Conservation (phyloP, 305 asterid genomes). For the Fraxinus ornus region DNA sequence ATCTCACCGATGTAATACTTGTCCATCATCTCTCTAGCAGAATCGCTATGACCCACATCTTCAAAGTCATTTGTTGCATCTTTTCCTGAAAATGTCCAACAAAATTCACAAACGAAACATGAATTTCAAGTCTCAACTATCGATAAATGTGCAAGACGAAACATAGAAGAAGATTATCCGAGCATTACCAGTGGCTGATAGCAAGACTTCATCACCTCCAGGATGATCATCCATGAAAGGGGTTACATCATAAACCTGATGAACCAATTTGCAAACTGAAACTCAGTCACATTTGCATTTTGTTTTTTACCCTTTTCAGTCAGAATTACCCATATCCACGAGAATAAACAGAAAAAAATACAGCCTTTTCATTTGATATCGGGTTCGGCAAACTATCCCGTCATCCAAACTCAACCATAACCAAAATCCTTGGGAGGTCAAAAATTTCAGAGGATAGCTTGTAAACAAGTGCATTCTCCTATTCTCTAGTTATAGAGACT, state of each 20-base stretch:
- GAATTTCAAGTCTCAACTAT: neutral
- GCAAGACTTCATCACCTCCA: slow-evolving; percentile 72
- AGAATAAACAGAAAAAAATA: neutral
- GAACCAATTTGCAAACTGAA: neutral
- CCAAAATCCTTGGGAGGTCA: neutral
- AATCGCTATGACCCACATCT: slow-evolving; percentile 75
- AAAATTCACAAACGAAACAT: neutral
- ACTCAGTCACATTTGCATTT: neutral
- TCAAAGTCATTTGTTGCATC: slow-evolving; percentile 73
- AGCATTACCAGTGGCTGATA: slow-evolving; percentile 55
- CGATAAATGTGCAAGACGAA: neutral
- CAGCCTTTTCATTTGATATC: neutral
- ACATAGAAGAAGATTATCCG: neutral
- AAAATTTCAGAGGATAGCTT: neutral
- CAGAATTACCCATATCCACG: neutral
- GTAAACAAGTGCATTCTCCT: neutral
- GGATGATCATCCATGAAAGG: slow-evolving; percentile 76
- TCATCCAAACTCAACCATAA: neutral
- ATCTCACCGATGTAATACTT: slow-evolving; percentile 61
- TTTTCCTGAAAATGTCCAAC: slow-evolving; percentile 45
- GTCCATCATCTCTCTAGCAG: slow-evolving; percentile 67
- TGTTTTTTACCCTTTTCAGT: neutral
- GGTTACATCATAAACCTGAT: slow-evolving; percentile 64
- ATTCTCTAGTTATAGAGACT: neutral
- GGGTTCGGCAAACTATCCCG: neutral